Evolutionary conservation across 2,329 filamentous ascomycete species (phyloP), one percentile per base, ranked within the genome.

Genomic region (Penicillium sp.): DNA sequence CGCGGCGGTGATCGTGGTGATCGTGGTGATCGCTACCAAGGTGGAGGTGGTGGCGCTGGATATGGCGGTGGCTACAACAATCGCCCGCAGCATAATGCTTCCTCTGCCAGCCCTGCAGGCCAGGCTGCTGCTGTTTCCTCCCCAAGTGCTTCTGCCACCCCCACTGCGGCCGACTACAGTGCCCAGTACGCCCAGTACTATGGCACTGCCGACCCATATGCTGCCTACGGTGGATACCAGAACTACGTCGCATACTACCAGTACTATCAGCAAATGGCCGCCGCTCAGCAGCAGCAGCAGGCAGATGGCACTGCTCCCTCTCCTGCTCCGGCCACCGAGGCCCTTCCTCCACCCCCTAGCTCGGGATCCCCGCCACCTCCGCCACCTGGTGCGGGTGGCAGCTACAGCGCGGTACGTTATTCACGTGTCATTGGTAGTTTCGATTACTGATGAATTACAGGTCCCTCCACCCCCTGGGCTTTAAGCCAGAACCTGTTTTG

Each of bases 141-240:
- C 41, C 56, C 59, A 15, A 57, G 53, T 34, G 57, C 64, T 22
- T 55, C 56, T 38, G 58, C 53, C 45, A 70, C 48, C 4, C 37
- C 42, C 8, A n/a, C 48, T n/a, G 38, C 78, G 10, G 69, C 77
- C 24, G 86, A 94, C 61, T 93, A 93, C 66, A 81, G 81, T 45
- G 82, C 85, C 17, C 86, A 91, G 63, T 94, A 94, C 66, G 84
- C 87, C 3, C 85, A 89, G 66, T 93, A 94, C 68, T 91, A 90
- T 55, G 72, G 71, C 48, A 75, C 79, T 53, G 87, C 79, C 55
- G 88, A 96, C 63, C 91, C 90, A 0, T 96, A 96, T 67, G 88
- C 88, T 37, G 83, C 87, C 8, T 96, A 93, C 60, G 91, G 91
- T 54, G 91, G 91, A 48, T 96, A 93, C 69, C 80, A 84, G 59